These are phyloP conservation scores for Diplotaxis tenuifolia DNA, from an alignment of 345 rosid species.

Conservation along the genomic window DNA sequence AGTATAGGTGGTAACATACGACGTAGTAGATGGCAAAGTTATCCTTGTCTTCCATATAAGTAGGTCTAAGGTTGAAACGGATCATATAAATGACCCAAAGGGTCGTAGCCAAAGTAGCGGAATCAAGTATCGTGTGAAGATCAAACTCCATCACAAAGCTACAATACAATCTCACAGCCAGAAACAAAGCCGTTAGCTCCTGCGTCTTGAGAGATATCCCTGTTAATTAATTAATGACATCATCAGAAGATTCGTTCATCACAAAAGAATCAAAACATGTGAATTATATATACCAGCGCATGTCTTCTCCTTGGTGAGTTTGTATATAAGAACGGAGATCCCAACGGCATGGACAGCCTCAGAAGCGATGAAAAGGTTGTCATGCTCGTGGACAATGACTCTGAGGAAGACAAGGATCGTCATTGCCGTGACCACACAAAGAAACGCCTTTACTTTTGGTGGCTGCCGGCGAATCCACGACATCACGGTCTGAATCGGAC, in stretches of 20 bases:
- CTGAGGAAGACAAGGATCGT: constrained; percentile 63
- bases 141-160: constrained; percentile 93
- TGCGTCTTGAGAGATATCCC: constrained; percentile 87
- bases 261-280: neutral
- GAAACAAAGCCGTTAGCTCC: constrained; percentile 82
- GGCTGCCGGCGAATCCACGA: constrained; percentile 84
- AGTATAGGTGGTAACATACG: constrained; percentile 41
- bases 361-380: constrained; percentile 80
- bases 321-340: constrained; percentile 75
- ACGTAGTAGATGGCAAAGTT: constrained; percentile 70
- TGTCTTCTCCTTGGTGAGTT: constrained; percentile 83
- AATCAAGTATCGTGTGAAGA: constrained; percentile 79
- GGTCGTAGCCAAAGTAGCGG: constrained; percentile 69
- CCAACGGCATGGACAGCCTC: constrained; percentile 88
- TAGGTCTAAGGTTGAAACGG: constrained; percentile 68
- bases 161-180: constrained; percentile 77
- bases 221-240: constrained; percentile 29
- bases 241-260: neutral
- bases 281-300: constrained; percentile 51
- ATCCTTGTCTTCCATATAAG: constrained; percentile 88
- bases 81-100: constrained; percentile 95
- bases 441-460: constrained; percentile 66
- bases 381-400: constrained; percentile 76
- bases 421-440: constrained; percentile 56
- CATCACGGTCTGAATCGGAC: constrained; percentile 56